Evolutionary conservation across 225 moss, liverwort and hornwort species (phyloP).

Genomic region (Bryum argenteum): DNA sequence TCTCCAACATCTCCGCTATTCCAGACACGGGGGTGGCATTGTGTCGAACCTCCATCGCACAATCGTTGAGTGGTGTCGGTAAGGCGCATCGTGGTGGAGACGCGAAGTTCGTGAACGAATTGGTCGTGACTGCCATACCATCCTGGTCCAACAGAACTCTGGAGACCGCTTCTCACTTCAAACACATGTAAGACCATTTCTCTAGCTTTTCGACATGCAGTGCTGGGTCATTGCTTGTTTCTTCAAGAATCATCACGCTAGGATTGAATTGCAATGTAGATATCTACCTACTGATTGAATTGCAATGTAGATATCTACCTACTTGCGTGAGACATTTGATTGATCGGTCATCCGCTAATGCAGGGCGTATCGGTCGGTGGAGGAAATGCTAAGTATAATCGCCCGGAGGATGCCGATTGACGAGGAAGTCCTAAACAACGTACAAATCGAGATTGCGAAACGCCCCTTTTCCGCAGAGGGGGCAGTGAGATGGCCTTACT

Average conservation of each 20-base stretch:
- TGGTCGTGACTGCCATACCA: constrained; percentile 56
- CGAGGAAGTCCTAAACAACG: constrained; percentile 70
- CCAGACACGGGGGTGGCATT: constrained; percentile 84
- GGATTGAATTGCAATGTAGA: too few relatives aligned
- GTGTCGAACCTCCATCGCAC: constrained; percentile 79
- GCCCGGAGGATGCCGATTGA: constrained; percentile 74
- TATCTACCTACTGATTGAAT: too few relatives aligned
- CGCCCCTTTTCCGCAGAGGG: constrained; percentile 86
- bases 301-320: neutral
- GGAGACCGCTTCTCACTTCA: constrained; percentile 44
- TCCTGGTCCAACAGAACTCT: constrained; percentile 36
- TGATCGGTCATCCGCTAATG: constrained; percentile 26
- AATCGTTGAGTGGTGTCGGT: constrained; percentile 61
- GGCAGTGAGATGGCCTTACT: constrained; percentile 91
- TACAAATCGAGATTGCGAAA: constrained; percentile 79
- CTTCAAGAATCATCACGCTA: too few relatives aligned
- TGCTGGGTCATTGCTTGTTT: neutral
- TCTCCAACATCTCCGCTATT: constrained; percentile 69
- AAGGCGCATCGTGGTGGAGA: constrained; percentile 48
- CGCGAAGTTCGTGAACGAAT: constrained; percentile 70
- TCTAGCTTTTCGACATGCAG: too few relatives aligned
- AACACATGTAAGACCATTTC: constrained; percentile 30
- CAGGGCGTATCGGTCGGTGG: constrained; percentile 79
- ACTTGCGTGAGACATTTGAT: neutral
- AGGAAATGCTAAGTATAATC: constrained; percentile 73